Base-by-base conservation (phyloP, 108 stramenopile species). In the Fragilaria radians region DNA sequence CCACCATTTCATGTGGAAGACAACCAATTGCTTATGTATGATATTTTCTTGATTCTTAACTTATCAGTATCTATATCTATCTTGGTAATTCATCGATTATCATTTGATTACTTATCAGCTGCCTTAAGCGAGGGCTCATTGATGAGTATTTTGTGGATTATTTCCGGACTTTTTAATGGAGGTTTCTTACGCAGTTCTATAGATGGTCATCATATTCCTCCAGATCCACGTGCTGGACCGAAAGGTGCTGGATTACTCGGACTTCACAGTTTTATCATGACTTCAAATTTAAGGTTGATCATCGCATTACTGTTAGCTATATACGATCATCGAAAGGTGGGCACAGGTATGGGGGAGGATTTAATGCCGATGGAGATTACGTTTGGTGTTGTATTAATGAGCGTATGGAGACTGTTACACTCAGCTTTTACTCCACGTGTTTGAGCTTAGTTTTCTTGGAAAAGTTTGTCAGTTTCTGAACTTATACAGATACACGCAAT, bases 1-100 rank as follows among this genome's bases (percentile, higher is more conserved):
- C 83, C 83, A 7, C 83, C 83, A 29, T 9, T 79, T 19, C 62
- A 77, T 31, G 54, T 85, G 21, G 80, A 85, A 18, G 83, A 85
- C 54, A 52, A 54, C 4, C 57, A 70, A 60, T 54, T 85, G 19
- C 61, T 85, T 22, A 57, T 81, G 22, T 85, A 81, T 51, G 83
- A 85, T 51, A 54, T 81, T 32, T 74, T 85, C 42, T 57, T 85
- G 30, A 46, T 85, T 28, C 61, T 81, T 32, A 85, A 85, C 54
- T 58, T 85, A 17, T 54, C 70, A 1, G 2, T 63, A 34, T 81
- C 80, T 26, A 79, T 85, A 56, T 77, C 75, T 27, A 81, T 85
- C 46, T 85, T 77, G 74, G 83, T 85, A 1, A 67, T 71, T 1
- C 83, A 85, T 63, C 78, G 83, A 23, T 26, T 85, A 66, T 46